Evolutionary conservation across 1,139 yeast genomes (phyloP), one percentile per base, ranked within the genome.

Genomic region (Eremothecium gossypii): DNA sequence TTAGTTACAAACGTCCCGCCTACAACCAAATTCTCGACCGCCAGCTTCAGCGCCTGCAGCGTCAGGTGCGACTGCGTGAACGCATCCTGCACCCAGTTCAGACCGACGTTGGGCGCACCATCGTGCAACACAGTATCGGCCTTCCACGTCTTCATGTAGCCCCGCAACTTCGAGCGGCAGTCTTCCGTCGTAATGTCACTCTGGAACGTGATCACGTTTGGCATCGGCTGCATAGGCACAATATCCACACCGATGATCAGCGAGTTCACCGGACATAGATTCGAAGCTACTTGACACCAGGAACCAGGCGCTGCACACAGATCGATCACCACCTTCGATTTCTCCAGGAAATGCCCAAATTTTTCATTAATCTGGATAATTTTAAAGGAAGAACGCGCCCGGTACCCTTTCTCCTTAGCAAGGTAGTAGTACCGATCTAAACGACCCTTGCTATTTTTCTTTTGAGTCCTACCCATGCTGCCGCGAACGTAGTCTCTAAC

Each of bases 51-150:
- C 29, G 97, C 95, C 68, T 87, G 95, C 53, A 91, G 70, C 29
- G 95, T 93, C 57, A 91, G 77, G 62, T 91, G 97, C 14, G 96
- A 86, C 68, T 91, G 99, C 2, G 97, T 86, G 67, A 85, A 93
- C 1, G 98, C 98, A 77, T 91, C 99, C 65, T 93, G 98, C 27
- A 85, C 91, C 98, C 98, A 93, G 20, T 96, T 95, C 58, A 89
- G 73, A 80, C 98, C 98, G 53, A 91, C 98, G 60, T 91, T 93
- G 26, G 99, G 99, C 26, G 99, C 99, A 79, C 99, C 99, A 74
- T 91, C 99, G 67, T 91, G 98, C 60, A 93, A 69, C 20, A 91
- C 97, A 0, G 96, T 85, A 60, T 93, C 97, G 1, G 98, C 99
- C 59, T 93, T 91, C 96, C 97, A 91, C 1, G 98, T 89, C 65